Evolutionary conservation across 2,329 filamentous ascomycete species (phyloP), one percentile per base, ranked within the genome.

Genomic region (Chaetomiaceae sp.): DNA sequence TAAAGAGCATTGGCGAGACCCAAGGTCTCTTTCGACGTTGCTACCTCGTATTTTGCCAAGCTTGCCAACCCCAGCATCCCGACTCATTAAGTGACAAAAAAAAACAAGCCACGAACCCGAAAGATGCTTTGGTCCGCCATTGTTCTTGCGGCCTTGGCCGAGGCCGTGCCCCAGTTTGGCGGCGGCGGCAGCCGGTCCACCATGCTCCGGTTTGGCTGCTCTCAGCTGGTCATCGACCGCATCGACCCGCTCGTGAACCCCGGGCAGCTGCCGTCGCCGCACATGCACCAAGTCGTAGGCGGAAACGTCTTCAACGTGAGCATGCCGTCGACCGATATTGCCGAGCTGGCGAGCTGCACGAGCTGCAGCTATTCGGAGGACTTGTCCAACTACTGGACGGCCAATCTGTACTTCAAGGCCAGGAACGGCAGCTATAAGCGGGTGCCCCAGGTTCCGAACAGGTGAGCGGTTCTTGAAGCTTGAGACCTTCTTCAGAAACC

Each of bases 271-370:
- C 76, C 79, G 3, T 74, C 78, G 2, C 65, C 69, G 8, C 80
- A 84, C 65, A 72, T 80, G 6, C 81, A 84, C 64, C 79, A 76
- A 46, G 76, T 84, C 52, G 74, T 78, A 45, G 80, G 82, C 46
- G 72, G 71, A n/a, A 71, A 74, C 56, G 67, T 67, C 2, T 75
- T 75, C 68, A 74, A 74, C 55, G 65, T 67, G 0, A 66, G 69
- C 14, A 73, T 75, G 72, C 67, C 68, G 5, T 63, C 63, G 1
- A 56, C 56, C 11, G 67, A 70, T 42, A 64, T 69, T 34, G 57
- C 65, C 20, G 41, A 48, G 45, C 36, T 64, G 21, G 75, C 77
- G 1, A 68, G 63, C 25, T 75, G 72, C 65, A 75, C 72, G 0
- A 74, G 65, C 1, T 75, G 72, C 58, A 66, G 65, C 36, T 67